phyloP scores from a whole-genome alignment of 2,329 filamentous ascomycete species.

The Colletotrichum lupini region DNA sequence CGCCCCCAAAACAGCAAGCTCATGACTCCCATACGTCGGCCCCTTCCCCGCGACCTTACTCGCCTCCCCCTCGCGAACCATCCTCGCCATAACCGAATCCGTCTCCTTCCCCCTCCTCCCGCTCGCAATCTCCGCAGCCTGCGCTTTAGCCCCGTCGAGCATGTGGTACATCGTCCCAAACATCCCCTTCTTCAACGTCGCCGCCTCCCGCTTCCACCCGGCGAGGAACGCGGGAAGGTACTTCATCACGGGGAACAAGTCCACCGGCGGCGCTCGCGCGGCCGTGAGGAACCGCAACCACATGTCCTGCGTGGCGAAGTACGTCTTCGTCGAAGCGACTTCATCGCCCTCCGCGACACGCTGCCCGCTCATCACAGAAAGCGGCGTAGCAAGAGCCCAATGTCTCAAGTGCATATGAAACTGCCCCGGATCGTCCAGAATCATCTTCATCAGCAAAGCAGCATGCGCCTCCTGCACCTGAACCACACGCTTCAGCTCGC shows the following conservation, averaged over 20 bases:
- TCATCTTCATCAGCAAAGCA: slow-evolving; percentile 34
- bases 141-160: slow-evolving; percentile 46
- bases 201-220: slow-evolving; percentile 58
- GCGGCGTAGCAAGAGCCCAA: slow-evolving; percentile 41
- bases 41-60: background rate
- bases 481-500: slow-evolving; percentile 34
- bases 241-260: slow-evolving; percentile 44
- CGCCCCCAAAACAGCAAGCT: slow-evolving; percentile 11
- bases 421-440: slow-evolving; percentile 35
- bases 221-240: slow-evolving; percentile 56
- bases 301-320: slow-evolving; percentile 39
- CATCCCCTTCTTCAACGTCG: slow-evolving; percentile 49
- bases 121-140: slow-evolving; percentile 38
- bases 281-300: slow-evolving; percentile 41
- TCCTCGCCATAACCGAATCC: slow-evolving; percentile 53
- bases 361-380: slow-evolving; percentile 40
- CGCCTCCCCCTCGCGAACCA: slow-evolving; percentile 50
- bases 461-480: slow-evolving; percentile 39
- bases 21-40: background rate
- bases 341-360: slow-evolving; percentile 27
- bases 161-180: slow-evolving; percentile 52
- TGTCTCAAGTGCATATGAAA: slow-evolving; percentile 36
- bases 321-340: slow-evolving; percentile 30
- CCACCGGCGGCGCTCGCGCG: slow-evolving; percentile 41
- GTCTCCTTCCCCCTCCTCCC: slow-evolving; percentile 51